phyloP scores from a whole-genome alignment of 1,284 basidiomycete genomes.

The Vanrija sp. region DNA sequence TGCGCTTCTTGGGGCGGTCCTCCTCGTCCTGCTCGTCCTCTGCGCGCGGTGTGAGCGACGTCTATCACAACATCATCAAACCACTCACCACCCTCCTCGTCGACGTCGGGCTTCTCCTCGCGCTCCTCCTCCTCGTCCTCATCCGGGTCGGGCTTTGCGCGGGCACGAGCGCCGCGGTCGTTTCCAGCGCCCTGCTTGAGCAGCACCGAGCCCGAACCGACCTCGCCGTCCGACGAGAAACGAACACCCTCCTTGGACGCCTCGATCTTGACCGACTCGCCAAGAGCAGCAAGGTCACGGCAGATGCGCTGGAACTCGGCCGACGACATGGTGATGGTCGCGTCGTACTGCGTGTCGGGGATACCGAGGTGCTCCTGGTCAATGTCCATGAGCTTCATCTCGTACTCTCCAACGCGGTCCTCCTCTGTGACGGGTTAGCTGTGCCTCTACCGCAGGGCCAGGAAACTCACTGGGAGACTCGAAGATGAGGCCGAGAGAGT shows the following conservation, averaged over 20 bases:
- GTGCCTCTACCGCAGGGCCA: neutral
- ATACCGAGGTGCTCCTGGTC: conserved; percentile 93
- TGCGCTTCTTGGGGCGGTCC: conserved; percentile 42
- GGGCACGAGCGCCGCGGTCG: conserved; percentile 28
- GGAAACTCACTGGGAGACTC: conserved; percentile 75
- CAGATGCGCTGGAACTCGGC: conserved; percentile 89
- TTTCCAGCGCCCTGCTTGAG: conserved; percentile 64
- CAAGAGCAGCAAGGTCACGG: conserved; percentile 84
- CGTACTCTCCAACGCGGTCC: conserved; percentile 95
- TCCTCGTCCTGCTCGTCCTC: conserved; percentile 52
- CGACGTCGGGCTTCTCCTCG: conserved; percentile 52
- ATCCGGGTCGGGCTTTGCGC: conserved; percentile 54
- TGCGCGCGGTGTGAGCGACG: conserved; percentile 7
- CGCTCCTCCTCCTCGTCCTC: conserved; percentile 54
- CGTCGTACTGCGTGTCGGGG: conserved; percentile 98
- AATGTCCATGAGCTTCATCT: conserved; percentile 99
- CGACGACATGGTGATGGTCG: conserved; percentile 82
- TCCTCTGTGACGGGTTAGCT: conserved; percentile 57
- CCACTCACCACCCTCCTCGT: conserved; percentile 34
- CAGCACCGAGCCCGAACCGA: conserved; percentile 84
- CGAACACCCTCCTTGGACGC: conserved; percentile 93
- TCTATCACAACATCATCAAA: conserved; percentile 3
- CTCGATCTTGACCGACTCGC: conserved; percentile 93
- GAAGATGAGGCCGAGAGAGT: conserved; percentile 83
- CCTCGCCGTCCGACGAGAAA: conserved; percentile 91